Percentiles rank a stretch among this genome's conserved stretches.
Conservation (phyloP, 164 flowering plant species). For the Kingdonia uniflora region DNA sequence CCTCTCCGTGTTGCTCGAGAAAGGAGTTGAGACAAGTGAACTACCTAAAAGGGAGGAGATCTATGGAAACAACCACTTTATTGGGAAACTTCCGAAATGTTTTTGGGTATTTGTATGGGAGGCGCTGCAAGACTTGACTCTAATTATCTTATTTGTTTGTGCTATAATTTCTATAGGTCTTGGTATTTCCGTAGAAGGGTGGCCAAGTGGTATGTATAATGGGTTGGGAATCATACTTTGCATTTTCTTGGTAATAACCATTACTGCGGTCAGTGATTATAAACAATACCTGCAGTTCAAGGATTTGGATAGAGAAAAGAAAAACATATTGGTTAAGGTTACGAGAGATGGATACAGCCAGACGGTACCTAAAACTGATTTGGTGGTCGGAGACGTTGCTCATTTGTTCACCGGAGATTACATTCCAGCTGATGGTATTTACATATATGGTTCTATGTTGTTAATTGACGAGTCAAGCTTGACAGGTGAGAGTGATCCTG, state of each 20-base stretch:
- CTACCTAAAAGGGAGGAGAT: constrained; percentile 35
- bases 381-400: too few relatives aligned
- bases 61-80: constrained; percentile 59
- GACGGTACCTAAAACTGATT: too few relatives aligned
- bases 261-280: constrained; percentile 8
- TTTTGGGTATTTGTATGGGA: constrained; percentile 85
- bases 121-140: constrained; percentile 83
- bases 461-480: too few relatives aligned
- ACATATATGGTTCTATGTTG: too few relatives aligned
- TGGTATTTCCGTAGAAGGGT: constrained; percentile 69
- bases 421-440: too few relatives aligned
- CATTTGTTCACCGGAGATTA: too few relatives aligned
- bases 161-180: constrained; percentile 70
- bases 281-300: constrained; percentile 6
- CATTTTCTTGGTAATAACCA: too few relatives aligned
- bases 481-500: too few relatives aligned
- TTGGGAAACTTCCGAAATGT: constrained; percentile 35
- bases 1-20: constrained; percentile 32
- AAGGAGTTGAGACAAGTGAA: constrained; percentile 35
- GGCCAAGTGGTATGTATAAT: constrained; percentile 65
- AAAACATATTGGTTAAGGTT: too few relatives aligned
- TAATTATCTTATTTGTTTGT: constrained; percentile 67
- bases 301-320: too few relatives aligned
- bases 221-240: constrained; percentile 84
- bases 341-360: too few relatives aligned